Conservation (phyloP, 208 protist species). For the Trypanosoma boissoni region DNA sequence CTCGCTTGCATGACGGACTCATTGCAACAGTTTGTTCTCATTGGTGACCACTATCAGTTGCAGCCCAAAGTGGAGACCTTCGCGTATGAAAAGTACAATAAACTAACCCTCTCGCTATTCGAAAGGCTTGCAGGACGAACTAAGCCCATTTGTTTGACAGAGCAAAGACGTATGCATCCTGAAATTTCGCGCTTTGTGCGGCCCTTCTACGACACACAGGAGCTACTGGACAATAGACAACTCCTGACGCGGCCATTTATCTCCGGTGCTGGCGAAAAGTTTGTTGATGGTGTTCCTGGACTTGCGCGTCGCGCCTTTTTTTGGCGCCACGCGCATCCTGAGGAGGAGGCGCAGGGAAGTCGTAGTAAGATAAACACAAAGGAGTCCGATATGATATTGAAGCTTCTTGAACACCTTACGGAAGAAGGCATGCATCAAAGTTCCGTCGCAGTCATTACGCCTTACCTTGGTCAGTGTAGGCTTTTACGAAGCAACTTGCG, state of each 20-base stretch:
- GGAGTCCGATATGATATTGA: slow-evolving; percentile 78
- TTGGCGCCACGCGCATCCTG: slow-evolving; percentile 83
- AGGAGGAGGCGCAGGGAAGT: slow-evolving; percentile 73
- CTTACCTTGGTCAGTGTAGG: slow-evolving; percentile 92
- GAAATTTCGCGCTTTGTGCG: slow-evolving; percentile 77
- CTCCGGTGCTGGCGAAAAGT: slow-evolving; percentile 25
- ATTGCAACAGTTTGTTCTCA: slow-evolving; percentile 87
- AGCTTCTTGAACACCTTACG: slow-evolving; percentile 68
- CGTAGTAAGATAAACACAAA: slow-evolving; percentile 86
- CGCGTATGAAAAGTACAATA: slow-evolving; percentile 83
- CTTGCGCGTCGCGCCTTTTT: slow-evolving; percentile 80
- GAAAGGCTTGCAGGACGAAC: slow-evolving; percentile 69
- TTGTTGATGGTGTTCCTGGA: slow-evolving; percentile 55
- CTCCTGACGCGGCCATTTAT: slow-evolving; percentile 56
- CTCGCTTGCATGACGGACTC: slow-evolving; percentile 91
- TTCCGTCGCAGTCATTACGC: slow-evolving; percentile 93
- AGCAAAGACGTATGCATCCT: slow-evolving; percentile 91
- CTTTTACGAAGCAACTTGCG: slow-evolving; percentile 76
- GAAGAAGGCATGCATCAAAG: slow-evolving; percentile 82
- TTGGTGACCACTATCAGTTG: slow-evolving; percentile 93
- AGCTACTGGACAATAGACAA: slow-evolving; percentile 56
- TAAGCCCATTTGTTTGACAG: slow-evolving; percentile 68
- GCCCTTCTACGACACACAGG: slow-evolving; percentile 78
- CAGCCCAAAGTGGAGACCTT: slow-evolving; percentile 91
- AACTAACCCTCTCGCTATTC: slow-evolving; percentile 88